Evolutionary conservation across 345 rosid species (phyloP).

Genomic region (Eucalyptus cloeziana): DNA sequence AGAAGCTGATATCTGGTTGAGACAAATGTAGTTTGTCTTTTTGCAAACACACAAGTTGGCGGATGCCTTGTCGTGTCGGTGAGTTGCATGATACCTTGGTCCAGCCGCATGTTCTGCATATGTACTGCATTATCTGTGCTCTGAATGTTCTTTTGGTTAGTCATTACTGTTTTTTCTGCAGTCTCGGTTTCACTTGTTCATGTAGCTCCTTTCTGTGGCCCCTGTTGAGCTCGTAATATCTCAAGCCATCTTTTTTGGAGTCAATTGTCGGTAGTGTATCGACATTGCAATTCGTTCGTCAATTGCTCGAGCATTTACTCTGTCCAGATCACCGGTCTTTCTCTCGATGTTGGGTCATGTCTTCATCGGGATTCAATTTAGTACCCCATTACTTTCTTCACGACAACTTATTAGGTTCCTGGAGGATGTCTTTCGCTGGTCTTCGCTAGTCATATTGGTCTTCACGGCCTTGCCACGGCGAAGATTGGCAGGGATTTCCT

Average conservation of each 20-base stretch:
- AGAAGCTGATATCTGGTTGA: background rate
- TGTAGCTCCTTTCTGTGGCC: background rate
- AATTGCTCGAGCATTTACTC: background rate
- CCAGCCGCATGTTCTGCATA: background rate
- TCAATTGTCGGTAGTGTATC: background rate
- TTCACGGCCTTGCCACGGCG: background rate
- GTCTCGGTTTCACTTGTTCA: background rate
- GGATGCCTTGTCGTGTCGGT: accelerated
- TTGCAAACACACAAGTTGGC: background rate
- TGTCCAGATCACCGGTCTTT: background rate
- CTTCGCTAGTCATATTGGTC: background rate
- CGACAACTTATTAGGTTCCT: background rate
- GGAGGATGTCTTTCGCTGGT: background rate
- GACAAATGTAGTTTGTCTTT: background rate
- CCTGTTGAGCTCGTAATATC: background rate
- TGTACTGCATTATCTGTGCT: background rate
- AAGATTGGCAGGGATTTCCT: background rate
- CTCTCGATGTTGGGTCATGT: background rate
- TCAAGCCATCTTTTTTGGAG: background rate
- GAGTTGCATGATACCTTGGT: background rate
- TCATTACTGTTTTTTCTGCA: background rate
- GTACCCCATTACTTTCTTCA: background rate
- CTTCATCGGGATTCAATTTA: background rate
- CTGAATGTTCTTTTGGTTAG: background rate
- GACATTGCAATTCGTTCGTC: background rate